Base-by-base conservation (phyloP, 768 basidiomycete genomes). In the Cytidiella melzeri region DNA sequence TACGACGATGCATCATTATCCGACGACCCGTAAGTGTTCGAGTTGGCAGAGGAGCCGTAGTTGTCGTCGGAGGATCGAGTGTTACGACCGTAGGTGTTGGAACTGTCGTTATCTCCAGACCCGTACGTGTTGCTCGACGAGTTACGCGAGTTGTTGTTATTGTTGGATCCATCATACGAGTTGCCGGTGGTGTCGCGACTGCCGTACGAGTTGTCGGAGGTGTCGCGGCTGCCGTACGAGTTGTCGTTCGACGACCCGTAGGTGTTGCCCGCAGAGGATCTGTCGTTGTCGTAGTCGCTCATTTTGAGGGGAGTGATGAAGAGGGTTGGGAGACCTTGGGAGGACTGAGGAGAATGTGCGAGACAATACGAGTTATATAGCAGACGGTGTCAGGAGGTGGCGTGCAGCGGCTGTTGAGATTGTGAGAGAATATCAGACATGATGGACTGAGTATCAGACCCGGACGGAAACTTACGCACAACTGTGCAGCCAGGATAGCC, bases 151-250 rank as follows among this genome's bases (percentile, higher is more conserved):
- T 50, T 44, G 50, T 52, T 15, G 48, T 50, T 39, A 45, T 30
- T 36, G 39, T 41, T 30, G 41, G 48, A 50, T 21, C 56, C 50
- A n/a, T n/a, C n/a, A 39, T 46, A 51, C 13, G 42, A 39, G 39
- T 51, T 43, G 45, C 47, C 34, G 50, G 46, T 43, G 51, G 41
- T 47, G 37, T 45, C 21, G 11, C 42, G 37, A 13, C 23, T 19
- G 45, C 46, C 50, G 48, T 46, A 51, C 24, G 41, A 42, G 30
- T 49, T 41, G 48, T 47, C 34, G 47, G 27, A 47, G 43, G 30
- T 28, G 47, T 42, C 34, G 28, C 43, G 34, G 38, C 27, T 38
- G 27, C 38, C 9, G 28, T 23, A 52, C 39, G 41, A 47, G 48
- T 27, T 15, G 41, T 47, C 40, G 30, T 51, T 7, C 30, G 30